A percentile compares a stretch with the other conserved stretches of the same genome.
phyloP scores from a whole-genome alignment of 2,329 filamentous ascomycete genomes.

The Phoma sp. region DNA sequence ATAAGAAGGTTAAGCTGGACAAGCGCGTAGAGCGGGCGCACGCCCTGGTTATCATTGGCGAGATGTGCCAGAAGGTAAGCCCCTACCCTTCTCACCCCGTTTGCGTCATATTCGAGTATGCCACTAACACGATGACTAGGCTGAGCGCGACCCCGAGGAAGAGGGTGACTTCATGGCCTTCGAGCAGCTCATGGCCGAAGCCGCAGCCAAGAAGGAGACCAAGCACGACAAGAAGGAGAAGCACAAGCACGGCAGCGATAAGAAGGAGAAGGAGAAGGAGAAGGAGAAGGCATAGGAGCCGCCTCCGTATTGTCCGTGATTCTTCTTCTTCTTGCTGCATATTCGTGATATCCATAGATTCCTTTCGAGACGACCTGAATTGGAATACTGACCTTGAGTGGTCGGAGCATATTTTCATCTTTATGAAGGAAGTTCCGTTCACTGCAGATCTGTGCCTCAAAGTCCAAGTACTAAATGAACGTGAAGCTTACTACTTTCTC shows the following conservation, averaged over 20 bases:
- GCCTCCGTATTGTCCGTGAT: background rate
- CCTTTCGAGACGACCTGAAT: constrained; percentile 17
- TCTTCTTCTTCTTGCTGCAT: constrained; percentile 19
- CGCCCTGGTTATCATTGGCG: constrained; percentile 85
- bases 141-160: constrained; percentile 88
- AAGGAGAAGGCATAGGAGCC: constrained; percentile 27
- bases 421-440: too few species aligned
- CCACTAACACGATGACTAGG: constrained; percentile 62
- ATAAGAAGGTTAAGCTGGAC: constrained; percentile 76
- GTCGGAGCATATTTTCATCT: background rate
- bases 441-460: too few species aligned
- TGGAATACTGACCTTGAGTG: constrained; percentile 1
- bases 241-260: constrained; percentile 52
- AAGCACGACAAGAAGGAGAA: constrained; percentile 66
- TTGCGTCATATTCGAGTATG: too few species aligned
- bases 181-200: constrained; percentile 96
- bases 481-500: too few species aligned
- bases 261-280: constrained; percentile 51
- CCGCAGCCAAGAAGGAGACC: constrained; percentile 90
- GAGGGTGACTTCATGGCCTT: constrained; percentile 99
- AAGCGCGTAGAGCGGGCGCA: constrained; percentile 93
- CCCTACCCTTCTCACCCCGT: background rate
- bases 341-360: constrained; percentile 42
- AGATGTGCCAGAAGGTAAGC: constrained; percentile 84
- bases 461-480: too few species aligned